A percentile compares a stretch with the other conserved stretches of the same genome.
Evolutionary conservation across 805 yeast species (phyloP).

Genomic region (Suhomyces faveliae): DNA sequence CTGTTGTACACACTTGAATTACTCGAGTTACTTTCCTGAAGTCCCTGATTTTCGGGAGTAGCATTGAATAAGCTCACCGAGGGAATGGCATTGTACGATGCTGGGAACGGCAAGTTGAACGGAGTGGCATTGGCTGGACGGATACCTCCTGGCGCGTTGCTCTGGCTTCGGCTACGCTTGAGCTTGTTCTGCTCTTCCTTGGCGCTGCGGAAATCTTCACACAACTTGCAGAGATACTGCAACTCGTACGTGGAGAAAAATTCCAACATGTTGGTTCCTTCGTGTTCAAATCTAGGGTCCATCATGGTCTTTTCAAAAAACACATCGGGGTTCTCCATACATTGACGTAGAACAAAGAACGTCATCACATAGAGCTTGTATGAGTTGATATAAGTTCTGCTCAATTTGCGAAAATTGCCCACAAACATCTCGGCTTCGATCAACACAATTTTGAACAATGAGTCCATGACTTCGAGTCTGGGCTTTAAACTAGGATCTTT

Average conservation of each 20-base stretch:
- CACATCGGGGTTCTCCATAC: conserved; percentile 39
- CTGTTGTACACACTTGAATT: not conserved
- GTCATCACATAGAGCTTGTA: conserved; percentile 42
- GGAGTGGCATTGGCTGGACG: conserved; percentile 2
- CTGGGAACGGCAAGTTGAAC: conserved; percentile 5
- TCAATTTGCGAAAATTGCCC: conserved; percentile 39
- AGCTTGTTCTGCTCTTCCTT: conserved; percentile 24
- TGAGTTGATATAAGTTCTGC: conserved; percentile 39
- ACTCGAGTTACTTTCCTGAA: not conserved
- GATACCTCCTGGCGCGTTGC: not conserved
- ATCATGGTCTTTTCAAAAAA: conserved; percentile 31
- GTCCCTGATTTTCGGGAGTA: not conserved
- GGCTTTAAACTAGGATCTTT: conserved; percentile 15
- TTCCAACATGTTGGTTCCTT: conserved; percentile 40
- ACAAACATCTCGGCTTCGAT: conserved; percentile 43
- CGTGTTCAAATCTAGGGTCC: conserved; percentile 29
- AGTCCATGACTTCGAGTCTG: conserved; percentile 32
- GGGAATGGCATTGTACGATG: conserved; percentile 2
- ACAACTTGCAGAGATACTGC: conserved; percentile 32
- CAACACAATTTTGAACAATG: conserved; percentile 30
- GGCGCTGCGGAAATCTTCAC: conserved; percentile 39
- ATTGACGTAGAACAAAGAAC: conserved; percentile 39
- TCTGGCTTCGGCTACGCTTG: not conserved
- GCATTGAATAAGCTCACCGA: conserved; percentile 2
- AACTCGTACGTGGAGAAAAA: conserved; percentile 37